phyloP scores from a whole-genome alignment of 176 grass and related monocot species.

The Tillandsia fasciculata region DNA sequence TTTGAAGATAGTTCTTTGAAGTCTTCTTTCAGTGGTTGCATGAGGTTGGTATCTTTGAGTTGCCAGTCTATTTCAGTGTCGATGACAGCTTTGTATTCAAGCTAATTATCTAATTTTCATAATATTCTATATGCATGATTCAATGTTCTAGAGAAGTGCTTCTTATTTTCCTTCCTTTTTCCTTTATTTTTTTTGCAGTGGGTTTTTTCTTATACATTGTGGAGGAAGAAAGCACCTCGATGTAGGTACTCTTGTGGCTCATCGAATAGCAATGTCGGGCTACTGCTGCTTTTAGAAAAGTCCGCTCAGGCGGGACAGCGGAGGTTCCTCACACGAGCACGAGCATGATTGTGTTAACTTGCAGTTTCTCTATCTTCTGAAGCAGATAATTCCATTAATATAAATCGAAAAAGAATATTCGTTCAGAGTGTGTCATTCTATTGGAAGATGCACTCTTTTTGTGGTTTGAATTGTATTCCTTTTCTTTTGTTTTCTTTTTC shows the following conservation, averaged over 20 bases:
- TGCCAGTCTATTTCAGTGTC: too few species aligned
- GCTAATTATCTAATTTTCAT: neutral
- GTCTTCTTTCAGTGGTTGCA: too few species aligned
- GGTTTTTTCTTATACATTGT: slow-evolving; percentile 32
- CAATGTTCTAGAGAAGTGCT: neutral
- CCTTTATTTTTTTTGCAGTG: slow-evolving; percentile 40
- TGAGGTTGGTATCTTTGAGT: too few species aligned
- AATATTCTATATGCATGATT: neutral
- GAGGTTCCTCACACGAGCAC: slow-evolving; percentile 29
- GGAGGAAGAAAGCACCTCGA: slow-evolving; percentile 41
- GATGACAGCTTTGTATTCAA: too few species aligned
- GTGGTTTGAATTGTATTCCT: too few species aligned
- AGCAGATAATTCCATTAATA: neutral
- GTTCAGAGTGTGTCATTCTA: neutral
- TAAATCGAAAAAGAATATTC: neutral
- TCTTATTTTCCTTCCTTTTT: neutral
- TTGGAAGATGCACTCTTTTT: neutral
- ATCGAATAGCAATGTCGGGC: slow-evolving; percentile 62
- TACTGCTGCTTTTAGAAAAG: slow-evolving; percentile 78
- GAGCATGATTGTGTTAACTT: neutral
- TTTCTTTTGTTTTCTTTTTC: neutral
- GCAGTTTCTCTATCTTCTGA: neutral
- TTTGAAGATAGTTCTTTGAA: too few species aligned
- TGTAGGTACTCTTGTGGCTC: slow-evolving; percentile 71
- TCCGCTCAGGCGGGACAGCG: slow-evolving; percentile 29